Percentiles rank a stretch among this genome's conserved stretches.
These are phyloP conservation scores for Venturia asperata DNA, from an alignment of 2,329 filamentous ascomycete species.

Conservation along the genomic window DNA sequence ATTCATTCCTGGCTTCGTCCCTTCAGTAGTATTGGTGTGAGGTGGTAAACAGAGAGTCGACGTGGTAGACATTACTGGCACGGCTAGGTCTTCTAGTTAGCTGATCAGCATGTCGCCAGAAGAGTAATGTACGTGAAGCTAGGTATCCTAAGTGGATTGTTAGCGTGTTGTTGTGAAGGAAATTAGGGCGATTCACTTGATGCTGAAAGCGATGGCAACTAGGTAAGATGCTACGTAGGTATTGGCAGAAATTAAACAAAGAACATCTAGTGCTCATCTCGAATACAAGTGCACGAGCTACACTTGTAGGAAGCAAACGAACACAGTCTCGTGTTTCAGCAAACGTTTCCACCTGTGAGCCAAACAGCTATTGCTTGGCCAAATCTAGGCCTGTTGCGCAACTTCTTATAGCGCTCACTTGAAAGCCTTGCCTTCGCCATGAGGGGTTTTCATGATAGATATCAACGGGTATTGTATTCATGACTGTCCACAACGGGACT, in stretches of 20 bases:
- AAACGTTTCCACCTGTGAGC: not conserved
- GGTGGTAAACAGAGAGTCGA: not conserved
- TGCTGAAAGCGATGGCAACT: not conserved
- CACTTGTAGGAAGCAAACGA: not conserved
- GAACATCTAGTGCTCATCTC: not conserved
- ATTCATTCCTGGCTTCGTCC: no score
- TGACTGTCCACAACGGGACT: not conserved
- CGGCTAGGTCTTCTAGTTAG: not conserved
- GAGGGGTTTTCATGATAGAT: not conserved
- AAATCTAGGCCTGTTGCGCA: not conserved
- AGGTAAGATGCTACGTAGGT: not conserved
- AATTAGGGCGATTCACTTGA: not conserved
- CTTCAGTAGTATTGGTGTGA: not conserved
- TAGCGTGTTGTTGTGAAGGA: not conserved
- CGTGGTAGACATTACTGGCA: not conserved
- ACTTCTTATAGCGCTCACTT: not conserved
- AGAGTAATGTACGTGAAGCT: not conserved
- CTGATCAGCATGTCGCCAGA: not conserved
- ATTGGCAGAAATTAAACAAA: not conserved
- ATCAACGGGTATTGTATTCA: not conserved
- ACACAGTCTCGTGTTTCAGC: not conserved
- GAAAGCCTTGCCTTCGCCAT: not conserved
- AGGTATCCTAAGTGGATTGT: not conserved
- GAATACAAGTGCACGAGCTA: not conserved
- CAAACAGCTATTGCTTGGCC: not conserved